A percentile compares a stretch with the other conserved stretches of the same genome.
Conservation (phyloP, 768 basidiomycete species). For the Dioszegia aurantiaca region DNA sequence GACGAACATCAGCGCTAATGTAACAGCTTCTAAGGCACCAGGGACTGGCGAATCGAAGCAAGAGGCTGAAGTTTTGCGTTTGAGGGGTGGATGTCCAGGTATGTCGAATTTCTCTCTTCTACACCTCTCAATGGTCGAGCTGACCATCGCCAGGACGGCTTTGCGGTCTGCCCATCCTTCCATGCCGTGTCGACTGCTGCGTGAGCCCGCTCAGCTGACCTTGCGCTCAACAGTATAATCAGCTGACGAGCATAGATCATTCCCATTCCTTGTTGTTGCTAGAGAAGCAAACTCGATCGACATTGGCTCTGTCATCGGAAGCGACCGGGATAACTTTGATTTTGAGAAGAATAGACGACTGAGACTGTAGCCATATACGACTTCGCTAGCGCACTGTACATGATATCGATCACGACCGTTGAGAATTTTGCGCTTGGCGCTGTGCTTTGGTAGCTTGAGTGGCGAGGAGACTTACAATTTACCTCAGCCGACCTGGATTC, state of each 20-base stretch:
- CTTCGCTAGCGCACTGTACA: constrained; percentile 1
- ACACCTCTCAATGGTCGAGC: too few species aligned
- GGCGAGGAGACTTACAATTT: too few species aligned
- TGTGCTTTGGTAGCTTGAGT: too few species aligned
- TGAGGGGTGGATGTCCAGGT: constrained; percentile 46
- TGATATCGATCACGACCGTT: not conserved
- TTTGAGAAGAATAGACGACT: not conserved
- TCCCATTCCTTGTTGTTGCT: constrained; percentile 42
- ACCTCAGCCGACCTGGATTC: too few species aligned
- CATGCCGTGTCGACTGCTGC: too few species aligned
- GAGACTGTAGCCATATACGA: constrained; percentile 13
- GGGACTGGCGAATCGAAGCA: constrained; percentile 21
- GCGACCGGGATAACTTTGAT: too few species aligned
- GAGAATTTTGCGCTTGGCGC: not conserved
- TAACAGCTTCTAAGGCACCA: constrained; percentile 11
- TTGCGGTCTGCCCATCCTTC: too few species aligned
- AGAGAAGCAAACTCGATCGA: too few species aligned
- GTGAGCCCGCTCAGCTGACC: too few species aligned
- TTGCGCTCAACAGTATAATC: not conserved
- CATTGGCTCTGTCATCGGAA: too few species aligned
- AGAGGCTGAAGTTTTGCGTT: constrained; percentile 27
- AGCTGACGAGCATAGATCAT: constrained; percentile 20
- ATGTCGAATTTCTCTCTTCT: constrained; percentile 2
- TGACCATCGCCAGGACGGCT: too few species aligned
- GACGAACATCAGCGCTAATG: too few species aligned